phyloP scores from a whole-genome alignment of 768 basidiomycete species.

The Lactifluus volemus region DNA sequence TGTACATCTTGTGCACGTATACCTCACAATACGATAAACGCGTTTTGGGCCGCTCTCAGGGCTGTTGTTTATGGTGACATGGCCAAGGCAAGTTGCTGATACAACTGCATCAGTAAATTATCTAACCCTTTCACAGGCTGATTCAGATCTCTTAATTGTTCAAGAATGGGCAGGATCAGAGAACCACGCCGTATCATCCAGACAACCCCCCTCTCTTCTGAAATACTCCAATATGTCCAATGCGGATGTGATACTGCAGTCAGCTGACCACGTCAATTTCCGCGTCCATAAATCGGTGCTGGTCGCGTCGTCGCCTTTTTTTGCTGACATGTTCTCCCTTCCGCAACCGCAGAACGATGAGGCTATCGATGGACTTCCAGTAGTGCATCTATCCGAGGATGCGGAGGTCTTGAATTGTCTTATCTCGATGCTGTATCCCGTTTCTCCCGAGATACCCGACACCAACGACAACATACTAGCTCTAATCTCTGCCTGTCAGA shows the following conservation, averaged over 20 bases:
- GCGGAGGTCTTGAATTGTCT: conserved; percentile 1
- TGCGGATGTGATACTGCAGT: not conserved
- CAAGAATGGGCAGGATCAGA: not conserved
- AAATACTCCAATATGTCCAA: not conserved
- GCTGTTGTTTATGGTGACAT: too few relatives aligned
- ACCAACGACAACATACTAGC: not conserved
- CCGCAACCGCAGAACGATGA: not conserved
- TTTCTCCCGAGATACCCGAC: not conserved
- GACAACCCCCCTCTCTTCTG: too few relatives aligned
- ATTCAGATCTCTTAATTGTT: not conserved
- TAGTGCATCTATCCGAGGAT: not conserved
- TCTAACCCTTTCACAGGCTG: not conserved
- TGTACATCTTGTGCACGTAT: not conserved
- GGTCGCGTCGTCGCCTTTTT: not conserved
- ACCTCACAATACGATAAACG: too few relatives aligned
- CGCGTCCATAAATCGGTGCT: not conserved
- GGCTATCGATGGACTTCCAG: not conserved
- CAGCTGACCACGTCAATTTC: not conserved
- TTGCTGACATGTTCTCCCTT: not conserved
- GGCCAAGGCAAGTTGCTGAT: too few relatives aligned
- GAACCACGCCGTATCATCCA: not conserved
- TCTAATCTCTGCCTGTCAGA: not conserved
- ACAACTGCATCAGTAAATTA: too few relatives aligned
- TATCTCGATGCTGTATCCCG: not conserved
- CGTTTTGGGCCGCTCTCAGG: too few relatives aligned